These are phyloP conservation scores for Flaveria trinervia DNA, from an alignment of 129 eudicot genomes.

Conservation along the genomic window DNA sequence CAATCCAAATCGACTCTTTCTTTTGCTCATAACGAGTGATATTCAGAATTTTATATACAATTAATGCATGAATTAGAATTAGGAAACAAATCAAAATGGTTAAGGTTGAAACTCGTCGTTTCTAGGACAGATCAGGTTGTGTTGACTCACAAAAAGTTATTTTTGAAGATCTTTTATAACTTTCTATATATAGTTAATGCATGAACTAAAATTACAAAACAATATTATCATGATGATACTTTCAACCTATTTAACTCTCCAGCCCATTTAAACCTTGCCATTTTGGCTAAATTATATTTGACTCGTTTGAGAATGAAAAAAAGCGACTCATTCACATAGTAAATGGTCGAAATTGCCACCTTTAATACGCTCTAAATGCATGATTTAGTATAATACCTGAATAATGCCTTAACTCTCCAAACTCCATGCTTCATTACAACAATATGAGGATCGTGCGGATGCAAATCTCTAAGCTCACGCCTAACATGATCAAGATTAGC, in stretches of 20 bases:
- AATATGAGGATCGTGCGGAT: conserved; percentile 71
- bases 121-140: background rate
- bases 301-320: background rate
- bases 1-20: background rate
- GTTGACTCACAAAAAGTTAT: background rate
- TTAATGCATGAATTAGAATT: background rate
- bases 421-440: conserved; percentile 64
- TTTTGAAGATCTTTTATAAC: background rate
- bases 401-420: conserved; percentile 40
- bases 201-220: background rate
- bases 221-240: background rate
- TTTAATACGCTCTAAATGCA: background rate
- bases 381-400: conserved; percentile 46
- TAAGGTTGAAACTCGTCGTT: background rate
- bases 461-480: conserved; percentile 51
- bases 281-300: background rate
- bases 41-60: background rate
- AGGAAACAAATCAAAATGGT: background rate
- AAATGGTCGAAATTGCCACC: background rate
- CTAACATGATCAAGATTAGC: conserved; percentile 58
- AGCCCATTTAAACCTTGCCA: background rate
- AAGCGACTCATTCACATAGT: background rate
- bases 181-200: background rate
- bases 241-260: background rate
- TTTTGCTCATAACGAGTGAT: background rate